These are phyloP conservation scores for Neonectria punicea DNA, from an alignment of 2,329 filamentous ascomycete genomes.

Conservation along the genomic window DNA sequence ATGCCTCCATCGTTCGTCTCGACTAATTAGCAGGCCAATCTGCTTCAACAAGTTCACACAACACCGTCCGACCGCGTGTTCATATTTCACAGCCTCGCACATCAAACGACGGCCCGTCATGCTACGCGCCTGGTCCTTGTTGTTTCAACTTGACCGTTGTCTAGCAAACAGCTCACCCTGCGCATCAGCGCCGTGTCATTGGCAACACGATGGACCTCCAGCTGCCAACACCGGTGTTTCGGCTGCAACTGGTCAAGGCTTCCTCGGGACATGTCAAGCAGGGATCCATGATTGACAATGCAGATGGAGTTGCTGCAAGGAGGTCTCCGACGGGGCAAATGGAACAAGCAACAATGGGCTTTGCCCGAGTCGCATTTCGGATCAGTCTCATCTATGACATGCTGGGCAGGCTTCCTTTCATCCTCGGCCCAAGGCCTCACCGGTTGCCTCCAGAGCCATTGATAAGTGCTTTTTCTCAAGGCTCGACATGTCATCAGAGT, in stretches of 20 bases:
- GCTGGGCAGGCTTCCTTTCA: background rate
- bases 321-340: conserved; percentile 7
- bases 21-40: background rate
- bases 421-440: conserved; percentile 7
- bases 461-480: conserved; percentile 19
- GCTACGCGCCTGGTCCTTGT: background rate
- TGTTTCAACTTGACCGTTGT: conserved; percentile 18
- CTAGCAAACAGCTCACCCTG: background rate
- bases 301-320: conserved; percentile 12
- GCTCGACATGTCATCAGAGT: background rate
- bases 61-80: background rate
- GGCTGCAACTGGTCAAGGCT: conserved; percentile 17
- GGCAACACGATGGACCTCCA: conserved; percentile 6
- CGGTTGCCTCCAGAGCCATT: conserved; percentile 8
- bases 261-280: conserved; percentile 13
- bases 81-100: background rate
- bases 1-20: background rate
- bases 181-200: background rate
- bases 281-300: conserved; percentile 1
- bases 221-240: conserved; percentile 32
- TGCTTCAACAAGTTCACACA: background rate
- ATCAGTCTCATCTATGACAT: conserved; percentile 4
- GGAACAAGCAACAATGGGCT: background rate
- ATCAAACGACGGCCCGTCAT: background rate
- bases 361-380: conserved; percentile 10